Evolutionary conservation across 2,329 filamentous ascomycete species (phyloP), one percentile per base, ranked within the genome.

Genomic region (Stemphylium lycopersici): DNA sequence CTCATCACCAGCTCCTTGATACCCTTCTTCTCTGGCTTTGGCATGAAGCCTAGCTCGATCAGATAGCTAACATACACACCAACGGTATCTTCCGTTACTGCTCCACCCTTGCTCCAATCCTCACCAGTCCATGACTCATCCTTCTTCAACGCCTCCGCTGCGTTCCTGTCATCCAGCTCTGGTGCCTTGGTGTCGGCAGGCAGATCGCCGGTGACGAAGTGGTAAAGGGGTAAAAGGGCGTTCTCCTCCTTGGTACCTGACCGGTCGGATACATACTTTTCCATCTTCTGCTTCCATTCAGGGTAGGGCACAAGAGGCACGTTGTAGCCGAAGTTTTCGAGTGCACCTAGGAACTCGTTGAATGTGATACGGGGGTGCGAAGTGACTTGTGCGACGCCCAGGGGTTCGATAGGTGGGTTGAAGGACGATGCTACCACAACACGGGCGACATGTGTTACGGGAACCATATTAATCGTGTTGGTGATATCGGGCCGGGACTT

Each of bases 381-480:
- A 1, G 91, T 96, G 42, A 95, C 87, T 63, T 96, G 91, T 1
- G 86, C 83, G 4, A 96, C 90, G 55, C 83, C 79, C 3, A 86
- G 75, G 3, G 79, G 79, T 11, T 69, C 63, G n/a, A 72, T 63
- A 0, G 86, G 81, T 0, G 87, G 87, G 68, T 88, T 83, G 65
- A 96, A 81, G 0, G 86, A 83, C 4, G 88, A 81, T 0, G 92
- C 90, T 15, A 91, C 86, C 22, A 96, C 89, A 6, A 96, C 84
- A n/a, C 85, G 83, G 1, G 88, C 85, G 32, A 97, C 92, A 62
- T 96, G 91, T 58, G 87, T 86, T 22, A 96, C 92, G 0, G 93
- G 93, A 0, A 96, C 90, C 74, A 88, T 86, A 78, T 97, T 98
- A 75, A 97, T 86, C 0, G 91, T 90, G 79, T 96, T 98, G 72